Base-by-base conservation (phyloP, 148 eudicot genomes). In the Heliosperma pusillum region DNA sequence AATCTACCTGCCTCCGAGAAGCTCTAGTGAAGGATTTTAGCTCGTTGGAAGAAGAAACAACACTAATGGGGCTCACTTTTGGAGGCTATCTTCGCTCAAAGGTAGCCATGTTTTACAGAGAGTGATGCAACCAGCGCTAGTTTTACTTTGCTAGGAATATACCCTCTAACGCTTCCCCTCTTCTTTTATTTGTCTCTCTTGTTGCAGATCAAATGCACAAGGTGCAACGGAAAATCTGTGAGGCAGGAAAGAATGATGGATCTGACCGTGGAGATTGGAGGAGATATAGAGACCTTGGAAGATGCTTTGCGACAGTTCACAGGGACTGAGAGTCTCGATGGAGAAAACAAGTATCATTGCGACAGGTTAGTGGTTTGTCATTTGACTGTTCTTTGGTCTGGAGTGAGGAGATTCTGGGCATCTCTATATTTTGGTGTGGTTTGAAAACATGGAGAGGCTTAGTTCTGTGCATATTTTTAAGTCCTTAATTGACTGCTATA, bases 61-160 rank as follows among this genome's bases (percentile, higher is more conserved):
- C 86, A 79, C 84, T 93, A 22, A 24, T 87, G 56, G 93, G 98
- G 69, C 90, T 93, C 47, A 90, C 92, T 17, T 93, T 93, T 88
- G 96, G 98, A 71, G 98, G 98, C 33, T 89, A 86, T 77, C 88
- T 93, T 58, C 89, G 89, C 69, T 93, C 98, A 19, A 93, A 89
- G 96, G 98, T 93, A 76, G 71, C 47, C 8, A 13, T 42, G 13
- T 66, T 9, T 52, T 56, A 9, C 13, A 75, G 22, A 56, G 58
- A 55, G 9, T 44, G 42, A 3, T 76, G 25, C 20, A 26, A 22
- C 13, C 8, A 44, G 17, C 29, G 17, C 29, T 26, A 50, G 73
- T 7, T 68, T 45, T 44, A 44, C 47, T 68, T 42, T 10, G 3
- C 55, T 61, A 15, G 36, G 19, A 42, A n/a, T 42, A 13, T 58